phyloP scores from a whole-genome alignment of 768 basidiomycete species.

The Hysterangium stoloniferum region DNA sequence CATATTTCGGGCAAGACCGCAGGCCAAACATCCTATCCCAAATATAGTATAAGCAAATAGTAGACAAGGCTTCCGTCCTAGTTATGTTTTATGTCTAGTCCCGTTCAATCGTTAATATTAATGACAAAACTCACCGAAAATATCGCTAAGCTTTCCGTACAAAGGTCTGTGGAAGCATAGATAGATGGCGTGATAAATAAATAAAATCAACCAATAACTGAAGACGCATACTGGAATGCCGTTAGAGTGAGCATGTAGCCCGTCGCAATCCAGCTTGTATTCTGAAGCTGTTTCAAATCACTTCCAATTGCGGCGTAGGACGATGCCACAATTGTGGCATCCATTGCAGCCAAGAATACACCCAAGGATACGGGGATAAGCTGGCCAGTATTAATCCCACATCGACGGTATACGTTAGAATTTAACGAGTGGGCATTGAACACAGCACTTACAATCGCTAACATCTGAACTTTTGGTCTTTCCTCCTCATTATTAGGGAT shows the following conservation, averaged over 20 bases:
- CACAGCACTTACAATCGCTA: too few species aligned
- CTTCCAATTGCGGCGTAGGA: slow-evolving; percentile 49
- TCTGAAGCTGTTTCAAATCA: slow-evolving; percentile 54
- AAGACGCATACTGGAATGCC: slow-evolving; percentile 44
- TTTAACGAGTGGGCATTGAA: too few species aligned
- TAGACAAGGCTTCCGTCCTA: slow-evolving; percentile 44
- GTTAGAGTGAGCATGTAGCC: slow-evolving; percentile 54
- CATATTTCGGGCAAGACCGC: slow-evolving; percentile 48
- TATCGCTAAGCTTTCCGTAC: slow-evolving; percentile 56
- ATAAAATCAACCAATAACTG: neutral
- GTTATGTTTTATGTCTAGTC: neutral
- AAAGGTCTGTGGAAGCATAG: slow-evolving; percentile 36
- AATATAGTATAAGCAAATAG: slow-evolving; percentile 49
- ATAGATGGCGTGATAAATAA: neutral
- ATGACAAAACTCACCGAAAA: slow-evolving; percentile 32
- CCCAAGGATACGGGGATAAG: slow-evolving; percentile 35
- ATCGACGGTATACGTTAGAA: too few species aligned
- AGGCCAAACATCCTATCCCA: slow-evolving; percentile 44
- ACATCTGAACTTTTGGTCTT: too few species aligned
- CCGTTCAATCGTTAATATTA: neutral
- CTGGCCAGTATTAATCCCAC: slow-evolving; percentile 14
- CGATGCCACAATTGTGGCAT: slow-evolving; percentile 42
- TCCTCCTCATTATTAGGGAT: too few species aligned
- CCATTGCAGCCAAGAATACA: slow-evolving; percentile 41
- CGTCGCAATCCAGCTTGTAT: slow-evolving; percentile 61